Evolutionary conservation across 768 basidiomycete genomes (phyloP), one percentile per base, ranked within the genome.

Genomic region (Leccinum uliginosum): DNA sequence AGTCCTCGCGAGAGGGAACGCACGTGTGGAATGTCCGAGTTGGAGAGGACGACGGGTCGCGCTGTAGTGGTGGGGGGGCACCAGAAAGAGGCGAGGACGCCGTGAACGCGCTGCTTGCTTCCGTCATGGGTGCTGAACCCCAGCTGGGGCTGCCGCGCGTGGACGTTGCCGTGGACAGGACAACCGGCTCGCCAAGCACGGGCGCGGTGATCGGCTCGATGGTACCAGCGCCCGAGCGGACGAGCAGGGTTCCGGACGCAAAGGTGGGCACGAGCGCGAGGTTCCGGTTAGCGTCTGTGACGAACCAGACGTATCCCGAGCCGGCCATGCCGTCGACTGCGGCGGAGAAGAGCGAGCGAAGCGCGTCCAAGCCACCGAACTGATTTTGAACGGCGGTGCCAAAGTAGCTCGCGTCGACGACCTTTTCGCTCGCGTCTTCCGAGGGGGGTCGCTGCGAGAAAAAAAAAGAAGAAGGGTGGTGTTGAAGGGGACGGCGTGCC

Each of bases 261-360:
- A 93, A 91, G 0, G 95, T 96, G 15, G 92, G 89, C 50, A 93
- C 71, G 59, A 95, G 79, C 24, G 84, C 93, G 53, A 86, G 72
- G 61, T 80, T 78, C 15, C 83, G 84, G 5, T 69, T 66, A 19
- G 72, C 64, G 74, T 92, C 89, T 3, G 81, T 81, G 58, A 95
- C 92, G 69, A 96, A 82, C 95, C 93, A 96, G 55, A 93, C 77
- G 76, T 83, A 94, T 52, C 92, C 92, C 29, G 82, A 83, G 55
- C 84, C 84, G 64, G 85, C 85, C 80, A 93, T 84, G 59, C 91
- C 93, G 51, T 81, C 75, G 34, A 80, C 91, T 3, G 90, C 85
- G 5, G 91, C 86, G 11, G 84, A 84, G 70, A 93, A 83, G 56
- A 81, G 76, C 24, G 89, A 87, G 69, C 92, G 87, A 60, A 96